Evolutionary conservation across 305 asterid species (phyloP).

Genomic region (Euphrasia arctica): DNA sequence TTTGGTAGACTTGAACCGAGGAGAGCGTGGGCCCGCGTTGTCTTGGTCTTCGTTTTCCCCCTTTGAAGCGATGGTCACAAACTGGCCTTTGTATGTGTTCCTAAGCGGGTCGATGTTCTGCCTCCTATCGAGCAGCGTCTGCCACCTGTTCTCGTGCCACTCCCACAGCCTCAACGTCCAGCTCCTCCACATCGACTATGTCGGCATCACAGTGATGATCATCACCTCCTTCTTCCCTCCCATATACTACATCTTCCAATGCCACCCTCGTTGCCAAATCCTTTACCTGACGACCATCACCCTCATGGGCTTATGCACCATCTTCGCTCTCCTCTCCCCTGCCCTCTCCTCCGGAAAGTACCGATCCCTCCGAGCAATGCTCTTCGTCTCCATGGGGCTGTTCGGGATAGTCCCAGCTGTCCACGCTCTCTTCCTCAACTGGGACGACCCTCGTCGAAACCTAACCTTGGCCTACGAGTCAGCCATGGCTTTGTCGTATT

Average conservation of each 20-base stretch:
- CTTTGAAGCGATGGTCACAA: constrained; percentile 33
- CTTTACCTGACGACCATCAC: constrained; percentile 68
- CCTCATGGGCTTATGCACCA: constrained; percentile 57
- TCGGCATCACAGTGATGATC: constrained; percentile 88
- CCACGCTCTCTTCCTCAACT: constrained; percentile 56
- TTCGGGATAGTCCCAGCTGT: constrained; percentile 74
- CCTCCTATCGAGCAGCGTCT: constrained; percentile 77
- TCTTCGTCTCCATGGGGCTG: constrained; percentile 82
- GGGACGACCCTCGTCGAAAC: constrained; percentile 73
- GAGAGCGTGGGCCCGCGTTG: too few relatives aligned
- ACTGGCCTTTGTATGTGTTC: constrained; percentile 89
- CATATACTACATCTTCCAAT: constrained; percentile 82
- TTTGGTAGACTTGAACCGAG: constrained; percentile 50
- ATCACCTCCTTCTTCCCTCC: constrained; percentile 97
- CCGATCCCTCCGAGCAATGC: constrained; percentile 57
- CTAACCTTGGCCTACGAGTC: constrained; percentile 52
- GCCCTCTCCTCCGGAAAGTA: constrained; percentile 52
- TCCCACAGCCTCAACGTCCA: constrained; percentile 50
- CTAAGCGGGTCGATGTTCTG: constrained; percentile 83
- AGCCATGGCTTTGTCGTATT: constrained; percentile 72
- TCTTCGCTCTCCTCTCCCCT: constrained; percentile 65
- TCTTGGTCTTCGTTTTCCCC: constrained; percentile 6
- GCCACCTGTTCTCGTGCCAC: constrained; percentile 92
- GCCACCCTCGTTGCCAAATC: constrained; percentile 79
- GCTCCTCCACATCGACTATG: constrained; percentile 74